A percentile compares a stretch with the other conserved stretches of the same genome.
These are phyloP conservation scores for Stagonosporopsis tanaceti DNA, from an alignment of 2,329 filamentous ascomycete genomes.

Conservation along the genomic window DNA sequence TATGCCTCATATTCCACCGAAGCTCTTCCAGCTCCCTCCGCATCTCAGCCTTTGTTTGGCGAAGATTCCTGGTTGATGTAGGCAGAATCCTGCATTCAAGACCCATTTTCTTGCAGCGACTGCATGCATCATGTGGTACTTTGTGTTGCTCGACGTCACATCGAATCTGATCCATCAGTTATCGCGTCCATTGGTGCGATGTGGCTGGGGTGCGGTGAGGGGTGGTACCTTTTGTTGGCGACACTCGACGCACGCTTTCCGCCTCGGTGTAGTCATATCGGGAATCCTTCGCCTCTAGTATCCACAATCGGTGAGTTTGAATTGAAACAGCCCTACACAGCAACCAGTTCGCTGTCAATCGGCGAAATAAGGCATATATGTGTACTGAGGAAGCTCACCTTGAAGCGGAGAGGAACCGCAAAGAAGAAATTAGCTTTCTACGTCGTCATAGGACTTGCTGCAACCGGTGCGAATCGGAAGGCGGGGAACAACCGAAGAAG, in stretches of 20 bases:
- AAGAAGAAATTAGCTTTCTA: constrained; percentile 35
- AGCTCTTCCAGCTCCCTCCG: constrained; percentile 48
- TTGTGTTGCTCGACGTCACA: constrained; percentile 51
- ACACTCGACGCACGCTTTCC: constrained; percentile 50
- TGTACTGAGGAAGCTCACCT: constrained; percentile 26
- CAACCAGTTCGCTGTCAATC: constrained; percentile 32
- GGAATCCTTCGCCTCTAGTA: constrained; percentile 30
- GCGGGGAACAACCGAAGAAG: constrained; percentile 45
- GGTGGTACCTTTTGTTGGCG: constrained; percentile 48
- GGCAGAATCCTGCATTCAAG: constrained; percentile 48
- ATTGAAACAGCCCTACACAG: constrained; percentile 28
- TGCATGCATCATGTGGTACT: constrained; percentile 47
- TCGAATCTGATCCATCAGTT: constrained; percentile 42
- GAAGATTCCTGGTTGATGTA: constrained; percentile 47
- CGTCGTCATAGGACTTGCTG: constrained; percentile 44
- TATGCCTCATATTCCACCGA: constrained; percentile 46
- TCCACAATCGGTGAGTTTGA: constrained; percentile 30
- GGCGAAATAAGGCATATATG: constrained; percentile 40
- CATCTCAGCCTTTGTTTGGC: constrained; percentile 51
- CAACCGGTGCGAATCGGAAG: constrained; percentile 40
- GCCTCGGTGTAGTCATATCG: constrained; percentile 45
- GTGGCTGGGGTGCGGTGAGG: constrained; percentile 2
- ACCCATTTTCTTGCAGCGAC: constrained; percentile 47
- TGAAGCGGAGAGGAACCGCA: constrained; percentile 30
- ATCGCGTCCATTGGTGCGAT: constrained; percentile 8